Evolutionary conservation across 331 rosid species (phyloP).

Genomic region (Spiraea crenata): DNA sequence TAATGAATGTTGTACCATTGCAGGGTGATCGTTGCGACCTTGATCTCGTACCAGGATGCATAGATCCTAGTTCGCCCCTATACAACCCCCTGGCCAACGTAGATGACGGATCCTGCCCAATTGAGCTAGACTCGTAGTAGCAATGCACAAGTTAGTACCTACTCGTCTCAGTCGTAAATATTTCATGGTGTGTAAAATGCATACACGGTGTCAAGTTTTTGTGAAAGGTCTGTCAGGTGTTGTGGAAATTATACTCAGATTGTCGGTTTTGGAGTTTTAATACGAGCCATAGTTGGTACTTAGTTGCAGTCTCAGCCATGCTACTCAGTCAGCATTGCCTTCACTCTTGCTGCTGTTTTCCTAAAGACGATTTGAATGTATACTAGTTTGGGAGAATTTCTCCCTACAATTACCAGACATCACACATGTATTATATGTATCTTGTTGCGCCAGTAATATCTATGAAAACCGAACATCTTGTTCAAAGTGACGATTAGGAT

Average conservation of each 20-base stretch:
- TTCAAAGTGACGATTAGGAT: too few species aligned
- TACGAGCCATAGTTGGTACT: background rate
- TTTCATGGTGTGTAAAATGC: background rate
- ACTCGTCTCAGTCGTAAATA: constrained; percentile 9
- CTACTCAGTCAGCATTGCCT: background rate
- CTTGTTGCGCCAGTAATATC: too few species aligned
- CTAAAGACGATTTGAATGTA: background rate
- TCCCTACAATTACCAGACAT: too few species aligned
- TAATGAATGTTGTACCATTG: constrained; percentile 16
- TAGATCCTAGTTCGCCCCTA: constrained; percentile 65
- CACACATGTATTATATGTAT: too few species aligned
- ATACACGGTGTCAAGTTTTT: background rate
- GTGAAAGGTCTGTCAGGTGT: background rate
- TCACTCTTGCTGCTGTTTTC: background rate
- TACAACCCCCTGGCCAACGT: constrained; percentile 84
- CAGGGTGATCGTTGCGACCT: constrained; percentile 90
- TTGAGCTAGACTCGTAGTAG: constrained; percentile 53
- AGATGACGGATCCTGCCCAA: constrained; percentile 81
- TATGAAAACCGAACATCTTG: too few species aligned
- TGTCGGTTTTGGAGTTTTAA: background rate
- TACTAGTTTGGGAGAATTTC: background rate
- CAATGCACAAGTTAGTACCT: background rate
- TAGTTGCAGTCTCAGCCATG: too few species aligned
- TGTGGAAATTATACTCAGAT: background rate
- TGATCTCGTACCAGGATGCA: constrained; percentile 69